Evolutionary conservation across 73 alveolate species (phyloP).

Genomic region (Tetrahymena malaccensis): DNA sequence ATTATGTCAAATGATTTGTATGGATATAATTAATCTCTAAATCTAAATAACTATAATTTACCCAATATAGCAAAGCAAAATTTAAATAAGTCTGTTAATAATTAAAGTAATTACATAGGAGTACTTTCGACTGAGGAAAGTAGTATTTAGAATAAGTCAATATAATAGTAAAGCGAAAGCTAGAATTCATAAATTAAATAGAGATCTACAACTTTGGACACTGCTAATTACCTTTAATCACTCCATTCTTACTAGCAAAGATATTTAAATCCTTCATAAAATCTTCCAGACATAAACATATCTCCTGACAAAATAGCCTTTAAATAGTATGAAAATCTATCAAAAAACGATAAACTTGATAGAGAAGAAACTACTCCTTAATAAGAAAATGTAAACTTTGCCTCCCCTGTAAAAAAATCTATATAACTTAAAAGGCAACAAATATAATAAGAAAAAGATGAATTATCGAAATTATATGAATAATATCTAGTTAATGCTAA

Average conservation of each 20-base stretch:
- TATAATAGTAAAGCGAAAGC: not conserved
- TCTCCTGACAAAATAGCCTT: not conserved
- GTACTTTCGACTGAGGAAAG: not conserved
- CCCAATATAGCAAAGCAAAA: not conserved
- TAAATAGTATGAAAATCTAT: not conserved
- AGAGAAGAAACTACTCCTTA: not conserved
- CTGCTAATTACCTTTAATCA: not conserved
- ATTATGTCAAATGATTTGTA: not conserved
- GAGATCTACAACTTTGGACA: not conserved
- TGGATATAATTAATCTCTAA: not conserved
- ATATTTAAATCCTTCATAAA: not conserved
- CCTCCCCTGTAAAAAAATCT: not conserved
- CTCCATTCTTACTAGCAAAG: not conserved
- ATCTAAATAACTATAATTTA: not conserved
- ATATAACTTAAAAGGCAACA: not conserved
- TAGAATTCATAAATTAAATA: not conserved
- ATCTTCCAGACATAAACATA: not conserved
- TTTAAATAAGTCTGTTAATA: not conserved
- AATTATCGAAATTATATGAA: not conserved
- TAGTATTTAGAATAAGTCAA: not conserved
- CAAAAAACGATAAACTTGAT: not conserved
- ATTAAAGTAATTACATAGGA: not conserved
- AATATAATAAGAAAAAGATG: not conserved
- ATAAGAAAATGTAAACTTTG: not conserved
- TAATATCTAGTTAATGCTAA: not conserved